phyloP scores from a whole-genome alignment of 352 stramenopile genomes.

The Phytophthora rubi region DNA sequence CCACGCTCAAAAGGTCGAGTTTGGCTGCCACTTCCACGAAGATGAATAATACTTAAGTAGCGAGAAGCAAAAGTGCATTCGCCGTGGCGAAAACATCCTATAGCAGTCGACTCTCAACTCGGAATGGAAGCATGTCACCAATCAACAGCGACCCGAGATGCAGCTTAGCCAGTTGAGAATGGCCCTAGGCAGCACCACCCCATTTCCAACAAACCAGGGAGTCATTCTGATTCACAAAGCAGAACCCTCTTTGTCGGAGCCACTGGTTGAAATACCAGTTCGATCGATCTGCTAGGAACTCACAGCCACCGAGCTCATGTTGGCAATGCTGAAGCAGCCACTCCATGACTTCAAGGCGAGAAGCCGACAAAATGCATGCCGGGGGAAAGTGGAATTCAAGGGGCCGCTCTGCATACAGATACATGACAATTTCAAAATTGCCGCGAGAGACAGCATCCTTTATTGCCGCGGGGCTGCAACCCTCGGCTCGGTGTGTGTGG shows the following conservation, averaged over 20 bases:
- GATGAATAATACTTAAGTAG: too few species aligned
- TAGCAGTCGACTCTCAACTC: too few species aligned
- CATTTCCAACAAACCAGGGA: constrained; percentile 18
- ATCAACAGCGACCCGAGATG: too few species aligned
- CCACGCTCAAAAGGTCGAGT: too few species aligned
- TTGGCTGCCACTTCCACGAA: too few species aligned
- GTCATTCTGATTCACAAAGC: constrained; percentile 18
- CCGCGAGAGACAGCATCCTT: constrained; percentile 16
- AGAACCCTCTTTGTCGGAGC: constrained; percentile 12
- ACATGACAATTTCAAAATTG: constrained; percentile 25
- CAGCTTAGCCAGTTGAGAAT: too few species aligned
- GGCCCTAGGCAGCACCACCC: background rate
- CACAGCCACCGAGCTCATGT: constrained; percentile 9
- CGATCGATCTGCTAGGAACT: constrained; percentile 19
- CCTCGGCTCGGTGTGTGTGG: constrained; percentile 12
- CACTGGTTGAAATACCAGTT: constrained; percentile 26
- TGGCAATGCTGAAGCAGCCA: constrained; percentile 20
- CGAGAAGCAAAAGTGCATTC: too few species aligned
- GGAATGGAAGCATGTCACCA: too few species aligned
- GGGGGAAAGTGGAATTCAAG: constrained; percentile 9
- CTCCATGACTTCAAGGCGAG: constrained; percentile 21
- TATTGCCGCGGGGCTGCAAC: constrained; percentile 12
- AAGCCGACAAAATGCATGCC: constrained; percentile 10
- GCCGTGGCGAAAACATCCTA: too few species aligned
- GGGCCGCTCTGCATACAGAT: constrained; percentile 8